Conservation (phyloP, 2,329 filamentous ascomycete species). For the Nannizziopsis arthrosporioides region DNA sequence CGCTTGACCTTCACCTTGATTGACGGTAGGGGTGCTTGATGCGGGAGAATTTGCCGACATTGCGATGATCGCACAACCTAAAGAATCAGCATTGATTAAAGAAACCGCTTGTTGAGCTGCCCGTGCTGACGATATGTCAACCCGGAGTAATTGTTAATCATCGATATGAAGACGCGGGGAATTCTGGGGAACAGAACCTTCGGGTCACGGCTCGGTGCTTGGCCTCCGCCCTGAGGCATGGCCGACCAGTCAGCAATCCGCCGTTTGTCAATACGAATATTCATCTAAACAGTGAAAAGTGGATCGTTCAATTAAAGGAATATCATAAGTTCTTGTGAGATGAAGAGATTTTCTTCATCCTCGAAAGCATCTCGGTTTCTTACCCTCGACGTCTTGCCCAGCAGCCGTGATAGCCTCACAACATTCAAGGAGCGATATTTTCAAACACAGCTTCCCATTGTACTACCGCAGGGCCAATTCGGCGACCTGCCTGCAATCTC, state of each 20-base stretch:
- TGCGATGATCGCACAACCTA: not conserved
- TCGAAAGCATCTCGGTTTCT: slow-evolving; percentile 8
- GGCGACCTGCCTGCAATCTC: slow-evolving; percentile 40
- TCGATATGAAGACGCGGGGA: too few species aligned
- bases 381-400: slow-evolving; percentile 22
- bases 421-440: slow-evolving; percentile 47
- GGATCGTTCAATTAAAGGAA: not conserved
- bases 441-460: slow-evolving; percentile 40
- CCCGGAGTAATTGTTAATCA: too few species aligned
- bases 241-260: not conserved
- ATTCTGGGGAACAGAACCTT: too few species aligned
- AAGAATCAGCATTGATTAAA: not conserved
- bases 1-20: not conserved
- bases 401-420: slow-evolving; percentile 25
- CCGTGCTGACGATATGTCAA: too few species aligned
- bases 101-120: too few species aligned
- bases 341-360: slow-evolving; percentile 2
- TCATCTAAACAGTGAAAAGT: too few species aligned
- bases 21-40: not conserved
- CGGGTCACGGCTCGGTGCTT: not conserved
- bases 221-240: not conserved
- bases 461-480: slow-evolving; percentile 39
- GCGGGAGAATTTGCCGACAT: slow-evolving; percentile 8
- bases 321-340: not conserved
- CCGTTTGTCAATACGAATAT: too few species aligned